Evolutionary conservation across 2,329 filamentous ascomycete species (phyloP).

Genomic region (Curvularia hawaiiensis): DNA sequence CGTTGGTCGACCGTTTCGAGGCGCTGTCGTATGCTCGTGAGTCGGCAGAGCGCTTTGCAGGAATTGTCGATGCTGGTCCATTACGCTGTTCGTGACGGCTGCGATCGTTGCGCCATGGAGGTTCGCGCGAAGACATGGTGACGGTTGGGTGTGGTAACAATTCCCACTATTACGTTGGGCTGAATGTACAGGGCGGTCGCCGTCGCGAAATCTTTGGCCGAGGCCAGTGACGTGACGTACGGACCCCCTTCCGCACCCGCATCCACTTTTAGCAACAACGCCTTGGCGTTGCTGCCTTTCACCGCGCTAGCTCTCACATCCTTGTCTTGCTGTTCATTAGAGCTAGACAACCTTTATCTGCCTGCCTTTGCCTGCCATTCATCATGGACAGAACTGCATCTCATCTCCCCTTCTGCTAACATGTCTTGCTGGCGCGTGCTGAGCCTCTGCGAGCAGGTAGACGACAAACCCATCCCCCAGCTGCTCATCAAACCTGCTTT

Average conservation of each 20-base stretch:
- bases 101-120: conserved; percentile 41
- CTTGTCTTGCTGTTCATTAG: neutral
- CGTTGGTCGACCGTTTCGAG: conserved; percentile 52
- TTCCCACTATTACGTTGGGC: neutral
- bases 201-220: conserved; percentile 22
- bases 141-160: neutral
- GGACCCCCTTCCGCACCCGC: conserved; percentile 14
- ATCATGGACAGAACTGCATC: neutral
- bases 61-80: conserved; percentile 39
- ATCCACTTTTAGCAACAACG: conserved; percentile 6
- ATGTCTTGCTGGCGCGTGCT: conserved; percentile 46
- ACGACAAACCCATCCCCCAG: conserved; percentile 54
- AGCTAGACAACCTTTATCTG: neutral
- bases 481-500: conserved; percentile 68
- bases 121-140: conserved; percentile 41
- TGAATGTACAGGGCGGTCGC: neutral
- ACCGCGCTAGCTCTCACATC: neutral
- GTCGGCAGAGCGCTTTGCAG: conserved; percentile 52
- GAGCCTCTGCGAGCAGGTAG: conserved; percentile 29
- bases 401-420: neutral
- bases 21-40: conserved; percentile 47
- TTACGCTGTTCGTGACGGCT: conserved; percentile 26
- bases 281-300: conserved; percentile 24
- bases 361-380: neutral
- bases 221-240: conserved; percentile 34